Conservation (phyloP, 2,329 filamentous ascomycete species). For the Fusarium sp. region DNA sequence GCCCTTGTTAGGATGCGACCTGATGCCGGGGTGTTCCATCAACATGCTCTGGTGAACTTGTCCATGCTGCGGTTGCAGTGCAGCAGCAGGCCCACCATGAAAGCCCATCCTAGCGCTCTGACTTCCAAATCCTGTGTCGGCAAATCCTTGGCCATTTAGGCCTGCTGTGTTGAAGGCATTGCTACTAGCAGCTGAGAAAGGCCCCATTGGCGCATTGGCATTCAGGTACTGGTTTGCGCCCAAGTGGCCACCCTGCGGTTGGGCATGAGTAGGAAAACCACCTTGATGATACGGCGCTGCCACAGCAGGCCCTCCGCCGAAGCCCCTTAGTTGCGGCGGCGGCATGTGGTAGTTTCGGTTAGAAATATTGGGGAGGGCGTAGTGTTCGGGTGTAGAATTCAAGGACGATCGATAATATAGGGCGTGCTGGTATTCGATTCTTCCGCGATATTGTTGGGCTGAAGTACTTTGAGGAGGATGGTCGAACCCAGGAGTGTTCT, state of each 20-base stretch:
- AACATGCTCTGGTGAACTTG: conserved; percentile 58
- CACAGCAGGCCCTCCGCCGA: conserved; percentile 55
- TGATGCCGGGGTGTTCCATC: conserved; percentile 59
- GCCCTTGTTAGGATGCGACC: conserved; percentile 74
- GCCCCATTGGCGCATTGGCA: conserved; percentile 75
- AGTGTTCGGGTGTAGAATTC: neutral
- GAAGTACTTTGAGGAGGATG: neutral
- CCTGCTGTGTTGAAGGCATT: conserved; percentile 70
- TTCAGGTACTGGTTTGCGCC: conserved; percentile 79
- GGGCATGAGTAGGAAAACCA: conserved; percentile 66
- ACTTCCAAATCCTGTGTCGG: conserved; percentile 81
- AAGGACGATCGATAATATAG: neutral
- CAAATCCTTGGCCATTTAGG: conserved; percentile 69
- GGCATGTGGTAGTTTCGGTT: conserved; percentile 49
- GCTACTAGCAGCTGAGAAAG: conserved; percentile 70
- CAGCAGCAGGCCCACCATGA: conserved; percentile 66
- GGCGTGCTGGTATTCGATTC: conserved; percentile 1
- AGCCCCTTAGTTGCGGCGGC: conserved; percentile 57
- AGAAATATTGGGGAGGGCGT: neutral
- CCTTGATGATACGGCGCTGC: conserved; percentile 59
- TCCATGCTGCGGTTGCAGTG: conserved; percentile 69
- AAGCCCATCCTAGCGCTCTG: conserved; percentile 92
- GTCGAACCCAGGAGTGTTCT: neutral
- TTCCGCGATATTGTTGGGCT: neutral
- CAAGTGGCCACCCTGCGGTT: conserved; percentile 66